These are phyloP conservation scores for Gracilaria gracilis DNA, from an alignment of 23 red algal genomes.

Conservation along the genomic window DNA sequence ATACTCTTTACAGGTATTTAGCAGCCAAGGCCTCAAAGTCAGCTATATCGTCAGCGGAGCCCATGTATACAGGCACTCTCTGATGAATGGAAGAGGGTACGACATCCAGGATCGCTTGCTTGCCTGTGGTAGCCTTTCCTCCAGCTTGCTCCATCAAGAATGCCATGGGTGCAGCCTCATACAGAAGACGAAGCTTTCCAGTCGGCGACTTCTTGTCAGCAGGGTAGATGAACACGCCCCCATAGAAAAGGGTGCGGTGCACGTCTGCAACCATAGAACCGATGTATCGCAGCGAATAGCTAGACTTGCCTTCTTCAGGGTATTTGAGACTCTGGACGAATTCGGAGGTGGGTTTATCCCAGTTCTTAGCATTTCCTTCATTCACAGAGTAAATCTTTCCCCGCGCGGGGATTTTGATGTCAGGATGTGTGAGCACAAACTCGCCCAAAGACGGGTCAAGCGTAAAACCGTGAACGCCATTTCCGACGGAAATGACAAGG, in stretches of 20 bases:
- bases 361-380: slow-evolving; percentile 94
- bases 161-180: slow-evolving; percentile 99
- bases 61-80: slow-evolving; percentile 89
- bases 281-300: slow-evolving; percentile 96
- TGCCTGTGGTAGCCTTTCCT: slow-evolving; percentile 94
- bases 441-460: slow-evolving; percentile 95
- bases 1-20: slow-evolving; percentile 58
- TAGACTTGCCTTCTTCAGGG: slow-evolving; percentile 81
- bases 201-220: slow-evolving; percentile 93
- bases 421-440: slow-evolving; percentile 97
- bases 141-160: slow-evolving; percentile 97
- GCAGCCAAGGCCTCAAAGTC: slow-evolving; percentile 80
- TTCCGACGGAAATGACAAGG: slow-evolving; percentile 90
- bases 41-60: slow-evolving; percentile 80
- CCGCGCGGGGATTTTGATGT: slow-evolving; percentile 89
- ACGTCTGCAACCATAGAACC: slow-evolving; percentile 98
- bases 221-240: slow-evolving; percentile 97
- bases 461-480: slow-evolving; percentile 95
- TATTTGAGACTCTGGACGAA: slow-evolving; percentile 93
- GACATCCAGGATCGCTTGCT: slow-evolving; percentile 89
- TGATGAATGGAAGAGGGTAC: slow-evolving; percentile 92
- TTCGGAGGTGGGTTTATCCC: slow-evolving; percentile 87
- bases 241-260: slow-evolving; percentile 91
- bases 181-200: slow-evolving; percentile 90
- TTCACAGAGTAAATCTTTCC: slow-evolving; percentile 99